These are phyloP conservation scores for Coffea eugenioides DNA, from an alignment of 257 asterid species.

Conservation along the genomic window DNA sequence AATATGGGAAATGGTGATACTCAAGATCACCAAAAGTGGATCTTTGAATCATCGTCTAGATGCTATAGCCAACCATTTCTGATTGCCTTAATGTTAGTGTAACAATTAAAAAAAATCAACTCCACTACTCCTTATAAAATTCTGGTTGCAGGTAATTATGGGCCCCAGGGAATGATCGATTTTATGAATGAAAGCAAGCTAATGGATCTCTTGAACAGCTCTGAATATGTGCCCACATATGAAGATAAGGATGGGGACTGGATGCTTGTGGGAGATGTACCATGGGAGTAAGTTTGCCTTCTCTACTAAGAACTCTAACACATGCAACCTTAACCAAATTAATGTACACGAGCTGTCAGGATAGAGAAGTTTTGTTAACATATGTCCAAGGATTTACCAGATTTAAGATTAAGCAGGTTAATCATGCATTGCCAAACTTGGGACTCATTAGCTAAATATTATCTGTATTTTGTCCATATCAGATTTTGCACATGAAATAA, in stretches of 20 bases:
- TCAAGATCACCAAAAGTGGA: conserved; percentile 17
- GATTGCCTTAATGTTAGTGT: conserved; percentile 11
- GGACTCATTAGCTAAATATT: background rate
- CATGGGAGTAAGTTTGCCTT: conserved; percentile 47
- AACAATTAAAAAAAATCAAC: background rate
- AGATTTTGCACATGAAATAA: conserved; percentile 1
- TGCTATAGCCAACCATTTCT: background rate
- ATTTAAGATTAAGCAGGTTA: background rate
- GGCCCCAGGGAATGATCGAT: conserved; percentile 54
- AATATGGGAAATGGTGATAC: background rate
- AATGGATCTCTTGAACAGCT: conserved; percentile 52
- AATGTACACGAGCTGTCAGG: background rate
- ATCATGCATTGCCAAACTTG: background rate
- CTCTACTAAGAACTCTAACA: conserved; percentile 4
- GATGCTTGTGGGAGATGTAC: conserved; percentile 64
- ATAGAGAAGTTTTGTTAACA: background rate
- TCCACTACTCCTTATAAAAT: conserved; percentile 10
- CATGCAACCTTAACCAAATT: background rate
- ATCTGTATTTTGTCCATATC: background rate
- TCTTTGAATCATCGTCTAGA: conserved; percentile 13
- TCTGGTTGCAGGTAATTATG: conserved; percentile 40
- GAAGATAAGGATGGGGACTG: conserved; percentile 67
- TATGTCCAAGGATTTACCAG: background rate
- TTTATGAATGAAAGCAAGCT: conserved; percentile 55
- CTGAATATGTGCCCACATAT: conserved; percentile 56